Conservation (phyloP, 2,329 filamentous ascomycete species). For the Hyphodiscus sp. region DNA sequence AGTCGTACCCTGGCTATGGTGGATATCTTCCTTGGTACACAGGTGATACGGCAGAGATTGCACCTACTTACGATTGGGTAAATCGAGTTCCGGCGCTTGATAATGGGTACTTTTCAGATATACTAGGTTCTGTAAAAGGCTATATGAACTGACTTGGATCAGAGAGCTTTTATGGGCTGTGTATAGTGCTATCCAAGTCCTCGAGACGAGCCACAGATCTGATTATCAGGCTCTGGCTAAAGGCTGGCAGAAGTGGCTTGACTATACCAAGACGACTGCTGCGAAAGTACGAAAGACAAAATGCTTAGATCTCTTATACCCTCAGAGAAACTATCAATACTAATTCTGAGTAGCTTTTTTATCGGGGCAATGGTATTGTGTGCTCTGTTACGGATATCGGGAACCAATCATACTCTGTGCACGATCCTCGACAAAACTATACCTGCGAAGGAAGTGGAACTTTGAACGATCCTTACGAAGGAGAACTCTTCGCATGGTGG, state of each 20-base stretch:
- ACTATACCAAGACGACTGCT: constrained; percentile 34
- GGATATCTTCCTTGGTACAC: constrained; percentile 37
- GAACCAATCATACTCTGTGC: constrained; percentile 30
- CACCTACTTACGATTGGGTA: constrained; percentile 33
- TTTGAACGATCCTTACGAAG: constrained; percentile 38
- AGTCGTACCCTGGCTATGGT: constrained; percentile 36
- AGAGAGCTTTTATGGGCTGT: constrained; percentile 39
- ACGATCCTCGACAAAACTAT: constrained; percentile 28
- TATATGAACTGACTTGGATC: not conserved
- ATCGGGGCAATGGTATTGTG: constrained; percentile 33
- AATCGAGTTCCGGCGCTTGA: constrained; percentile 36
- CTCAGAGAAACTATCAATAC: too few species aligned
- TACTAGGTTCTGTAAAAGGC: too few species aligned
- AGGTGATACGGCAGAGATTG: constrained; percentile 27
- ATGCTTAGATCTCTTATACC: too few species aligned
- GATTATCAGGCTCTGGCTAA: constrained; percentile 28
- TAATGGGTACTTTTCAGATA: constrained; percentile 30
- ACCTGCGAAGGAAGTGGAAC: constrained; percentile 31
- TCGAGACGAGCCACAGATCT: constrained; percentile 26
- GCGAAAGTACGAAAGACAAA: constrained; percentile 24
- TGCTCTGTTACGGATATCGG: constrained; percentile 34
- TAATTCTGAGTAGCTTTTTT: constrained; percentile 29
- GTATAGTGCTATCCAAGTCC: constrained; percentile 34
- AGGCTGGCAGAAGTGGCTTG: constrained; percentile 35
- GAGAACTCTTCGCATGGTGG: constrained; percentile 37